Evolutionary conservation across 176 grass and related monocot species (phyloP).

Genomic region (Panicum miliaceum): DNA sequence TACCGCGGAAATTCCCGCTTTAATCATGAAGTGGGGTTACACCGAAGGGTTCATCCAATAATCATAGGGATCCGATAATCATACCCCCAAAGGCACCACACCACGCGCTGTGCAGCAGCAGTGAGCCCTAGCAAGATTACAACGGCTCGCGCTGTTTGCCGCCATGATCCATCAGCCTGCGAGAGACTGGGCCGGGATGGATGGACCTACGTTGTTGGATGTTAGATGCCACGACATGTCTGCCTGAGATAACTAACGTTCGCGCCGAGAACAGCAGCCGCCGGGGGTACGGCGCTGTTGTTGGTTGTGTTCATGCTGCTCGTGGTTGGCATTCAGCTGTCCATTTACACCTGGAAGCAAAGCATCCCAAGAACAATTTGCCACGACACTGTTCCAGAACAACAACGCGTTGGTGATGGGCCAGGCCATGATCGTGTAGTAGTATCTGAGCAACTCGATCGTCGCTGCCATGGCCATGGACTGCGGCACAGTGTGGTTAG

Average conservation of each 20-base stretch:
- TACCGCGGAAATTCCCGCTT: slow-evolving; percentile 6
- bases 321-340: slow-evolving; percentile 46
- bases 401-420: background rate
- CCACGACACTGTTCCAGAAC: slow-evolving; percentile 25
- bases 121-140: slow-evolving; percentile 19
- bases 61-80: background rate
- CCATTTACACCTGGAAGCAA: slow-evolving; percentile 36
- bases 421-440: background rate
- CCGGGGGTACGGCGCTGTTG: background rate
- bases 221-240: slow-evolving; percentile 14
- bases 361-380: slow-evolving; percentile 14
- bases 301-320: background rate
- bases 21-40: slow-evolving; percentile 51
- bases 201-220: slow-evolving; percentile 5
- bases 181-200: slow-evolving; percentile 8
- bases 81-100: slow-evolving; percentile 14
- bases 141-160: slow-evolving; percentile 21
- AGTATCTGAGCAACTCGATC: background rate
- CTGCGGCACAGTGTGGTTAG: slow-evolving; percentile 23
- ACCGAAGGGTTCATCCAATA: background rate
- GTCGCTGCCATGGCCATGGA: background rate
- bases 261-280: slow-evolving; percentile 31
- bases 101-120: slow-evolving; percentile 35
- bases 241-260: background rate
- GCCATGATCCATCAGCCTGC: slow-evolving; percentile 1